Evolutionary conservation across 2,329 filamentous ascomycete genomes (phyloP), one percentile per base, ranked within the genome.

Genomic region (Cladophialophora carrionii): DNA sequence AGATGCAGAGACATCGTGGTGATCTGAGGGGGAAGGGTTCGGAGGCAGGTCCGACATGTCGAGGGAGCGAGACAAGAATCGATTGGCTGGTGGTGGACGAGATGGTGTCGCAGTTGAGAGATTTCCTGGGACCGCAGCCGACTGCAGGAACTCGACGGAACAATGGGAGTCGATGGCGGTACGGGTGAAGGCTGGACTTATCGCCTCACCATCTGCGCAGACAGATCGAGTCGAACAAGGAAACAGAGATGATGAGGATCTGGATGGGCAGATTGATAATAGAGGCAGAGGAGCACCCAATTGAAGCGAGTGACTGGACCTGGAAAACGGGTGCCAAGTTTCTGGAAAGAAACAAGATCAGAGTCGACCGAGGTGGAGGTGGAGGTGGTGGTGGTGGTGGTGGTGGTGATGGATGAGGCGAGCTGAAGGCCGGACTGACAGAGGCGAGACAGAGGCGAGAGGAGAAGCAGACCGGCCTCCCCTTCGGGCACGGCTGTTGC

Each of bases 11-110:
- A 61, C 31, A 24, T 58, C 41, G 31, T 64, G 54, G 14, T 43
- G n/a, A 32, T 63, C 61, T 41, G 64, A 31, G 29, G 52, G 14
- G 26, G 59, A 12, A 49, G 57, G 52, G 43, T 59, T 62, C 12
- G 67, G 51, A 31, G 62, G 52, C 5, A 71, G 65, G 51, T 49
- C 67, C 24, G 66, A 72, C 71, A 72, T 69, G 60, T 72, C 70
- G 55, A 69, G 57, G 5, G 66, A 65, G 61, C 9, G 64, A 51
- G 31, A 53, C 53, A 20, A 65, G 41, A 26, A 65, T 61, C 32
- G 69, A 57, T 54, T 66, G 63, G 24, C 37, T 24, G 49, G 62
- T 8, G 68, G 68, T 6, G 22, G 20, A 51, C 48, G 9, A 51
- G 48, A 29, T 24, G 9, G 22, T 26, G 22, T 51, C 48, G 22